These are phyloP conservation scores for Passiflora organensis DNA, from an alignment of 345 rosid species.

Conservation along the genomic window DNA sequence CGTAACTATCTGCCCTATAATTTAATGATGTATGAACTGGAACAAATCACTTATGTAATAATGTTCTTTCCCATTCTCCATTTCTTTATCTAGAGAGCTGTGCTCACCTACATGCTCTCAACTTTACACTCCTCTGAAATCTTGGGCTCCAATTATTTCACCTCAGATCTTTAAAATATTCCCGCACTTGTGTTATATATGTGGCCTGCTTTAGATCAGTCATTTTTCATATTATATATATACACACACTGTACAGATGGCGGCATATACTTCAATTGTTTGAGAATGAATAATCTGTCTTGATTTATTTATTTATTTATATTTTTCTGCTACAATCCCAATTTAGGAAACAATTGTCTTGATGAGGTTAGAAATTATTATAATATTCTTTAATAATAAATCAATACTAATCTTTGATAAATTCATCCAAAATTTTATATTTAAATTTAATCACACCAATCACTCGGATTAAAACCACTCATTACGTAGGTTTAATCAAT, in stretches of 20 bases:
- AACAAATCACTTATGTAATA: conserved; percentile 14
- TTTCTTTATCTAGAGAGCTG: conserved; percentile 3
- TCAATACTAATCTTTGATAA: too few relatives aligned
- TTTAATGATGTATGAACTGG: conserved; percentile 12
- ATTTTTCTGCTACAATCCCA: not conserved
- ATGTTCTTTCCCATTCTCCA: not conserved
- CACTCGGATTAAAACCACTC: too few relatives aligned
- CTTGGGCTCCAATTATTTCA: conserved; percentile 27
- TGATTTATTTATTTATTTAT: not conserved
- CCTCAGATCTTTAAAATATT: not conserved
- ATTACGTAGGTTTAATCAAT: not conserved
- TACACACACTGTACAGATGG: conserved; percentile 8
- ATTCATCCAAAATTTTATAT: too few relatives aligned
- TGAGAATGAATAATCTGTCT: not conserved
- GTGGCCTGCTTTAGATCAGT: conserved; percentile 15
- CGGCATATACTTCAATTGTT: conserved; percentile 20
- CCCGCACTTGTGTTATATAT: not conserved
- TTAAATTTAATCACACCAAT: too few relatives aligned
- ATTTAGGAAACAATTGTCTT: not conserved
- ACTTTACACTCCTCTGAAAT: conserved; percentile 7
- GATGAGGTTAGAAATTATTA: too few relatives aligned
- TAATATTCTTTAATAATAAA: too few relatives aligned
- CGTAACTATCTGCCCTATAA: conserved; percentile 20
- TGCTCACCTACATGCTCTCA: conserved; percentile 1
- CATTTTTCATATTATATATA: conserved; percentile 26